These are phyloP conservation scores for Chalciporus sp. DNA, from an alignment of 1,284 basidiomycete genomes.

Conservation along the genomic window DNA sequence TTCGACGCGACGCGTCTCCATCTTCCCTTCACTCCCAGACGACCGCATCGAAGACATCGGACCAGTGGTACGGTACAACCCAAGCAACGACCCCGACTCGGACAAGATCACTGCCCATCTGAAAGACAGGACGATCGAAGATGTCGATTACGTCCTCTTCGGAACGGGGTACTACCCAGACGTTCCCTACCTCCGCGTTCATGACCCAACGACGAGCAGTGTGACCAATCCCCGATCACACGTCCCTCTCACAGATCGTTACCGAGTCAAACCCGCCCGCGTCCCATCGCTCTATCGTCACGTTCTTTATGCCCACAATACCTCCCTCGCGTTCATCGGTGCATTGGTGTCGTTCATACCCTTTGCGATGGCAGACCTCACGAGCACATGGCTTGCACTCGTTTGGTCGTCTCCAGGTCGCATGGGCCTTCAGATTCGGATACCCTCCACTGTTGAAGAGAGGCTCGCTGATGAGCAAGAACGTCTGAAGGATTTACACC, in stretches of 20 bases:
- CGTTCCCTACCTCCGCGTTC: constrained; percentile 45
- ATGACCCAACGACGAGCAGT: constrained; percentile 13
- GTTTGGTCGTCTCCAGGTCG: constrained; percentile 33
- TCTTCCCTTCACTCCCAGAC: constrained; percentile 45
- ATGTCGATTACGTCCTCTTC: constrained; percentile 44
- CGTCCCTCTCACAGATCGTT: constrained; percentile 22
- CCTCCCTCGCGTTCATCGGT: constrained; percentile 47
- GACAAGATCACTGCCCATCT: constrained; percentile 38
- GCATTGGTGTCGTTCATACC: constrained; percentile 43
- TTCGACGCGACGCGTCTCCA: constrained; percentile 42
- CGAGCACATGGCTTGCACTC: constrained; percentile 46
- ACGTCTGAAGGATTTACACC: constrained; percentile 33
- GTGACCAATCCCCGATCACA: background rate
- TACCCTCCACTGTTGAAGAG: constrained; percentile 33
- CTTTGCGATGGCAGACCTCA: constrained; percentile 45
- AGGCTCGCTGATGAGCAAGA: constrained; percentile 40
- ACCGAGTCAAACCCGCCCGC: constrained; percentile 31
- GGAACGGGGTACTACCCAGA: constrained; percentile 48
- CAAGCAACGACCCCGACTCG: background rate
- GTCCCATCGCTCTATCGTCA: constrained; percentile 46
- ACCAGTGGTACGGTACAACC: constrained; percentile 38
- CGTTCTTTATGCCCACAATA: constrained; percentile 47
- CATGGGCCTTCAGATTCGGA: constrained; percentile 11
- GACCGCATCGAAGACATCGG: constrained; percentile 43
- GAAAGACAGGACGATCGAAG: constrained; percentile 36